phyloP scores from a whole-genome alignment of 129 eudicot species.

The Smallanthus sonchifolius region DNA sequence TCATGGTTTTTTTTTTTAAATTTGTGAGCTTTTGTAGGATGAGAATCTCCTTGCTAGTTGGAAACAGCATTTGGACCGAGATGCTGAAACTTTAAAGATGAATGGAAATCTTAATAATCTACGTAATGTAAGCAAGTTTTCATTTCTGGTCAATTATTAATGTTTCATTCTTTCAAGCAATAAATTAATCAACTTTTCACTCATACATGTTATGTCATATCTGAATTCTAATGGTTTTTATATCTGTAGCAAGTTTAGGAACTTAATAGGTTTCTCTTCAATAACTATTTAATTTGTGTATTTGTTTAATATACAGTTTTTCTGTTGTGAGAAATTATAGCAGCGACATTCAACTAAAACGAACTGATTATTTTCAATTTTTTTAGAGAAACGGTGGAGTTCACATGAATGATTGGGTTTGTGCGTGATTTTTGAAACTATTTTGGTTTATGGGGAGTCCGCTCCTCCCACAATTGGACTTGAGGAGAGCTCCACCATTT shows the following conservation, averaged over 20 bases:
- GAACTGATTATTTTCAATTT: background rate
- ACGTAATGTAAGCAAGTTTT: constrained; percentile 55
- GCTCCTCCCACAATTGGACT: too few species aligned
- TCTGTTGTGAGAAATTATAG: background rate
- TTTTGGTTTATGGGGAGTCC: too few species aligned
- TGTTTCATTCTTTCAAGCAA: background rate
- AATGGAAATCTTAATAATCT: constrained; percentile 60
- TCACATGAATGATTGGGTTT: too few species aligned
- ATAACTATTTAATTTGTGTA: background rate
- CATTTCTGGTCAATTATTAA: background rate
- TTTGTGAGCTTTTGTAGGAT: constrained; percentile 45
- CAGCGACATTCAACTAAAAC: background rate
- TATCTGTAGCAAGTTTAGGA: background rate
- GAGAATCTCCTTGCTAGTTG: constrained; percentile 70
- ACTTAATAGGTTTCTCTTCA: background rate
- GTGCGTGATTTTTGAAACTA: too few species aligned
- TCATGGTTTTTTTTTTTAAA: background rate
- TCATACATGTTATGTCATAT: background rate
- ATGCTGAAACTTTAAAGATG: constrained; percentile 72
- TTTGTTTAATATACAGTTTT: background rate
- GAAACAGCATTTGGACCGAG: constrained; percentile 79
- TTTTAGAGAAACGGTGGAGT: too few species aligned
- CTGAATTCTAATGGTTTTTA: background rate
- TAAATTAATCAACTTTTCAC: background rate
- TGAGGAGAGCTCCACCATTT: too few species aligned